Base-by-base conservation (phyloP, 495 filamentous ascomycete species). In the Chaetomium fimeti region DNA sequence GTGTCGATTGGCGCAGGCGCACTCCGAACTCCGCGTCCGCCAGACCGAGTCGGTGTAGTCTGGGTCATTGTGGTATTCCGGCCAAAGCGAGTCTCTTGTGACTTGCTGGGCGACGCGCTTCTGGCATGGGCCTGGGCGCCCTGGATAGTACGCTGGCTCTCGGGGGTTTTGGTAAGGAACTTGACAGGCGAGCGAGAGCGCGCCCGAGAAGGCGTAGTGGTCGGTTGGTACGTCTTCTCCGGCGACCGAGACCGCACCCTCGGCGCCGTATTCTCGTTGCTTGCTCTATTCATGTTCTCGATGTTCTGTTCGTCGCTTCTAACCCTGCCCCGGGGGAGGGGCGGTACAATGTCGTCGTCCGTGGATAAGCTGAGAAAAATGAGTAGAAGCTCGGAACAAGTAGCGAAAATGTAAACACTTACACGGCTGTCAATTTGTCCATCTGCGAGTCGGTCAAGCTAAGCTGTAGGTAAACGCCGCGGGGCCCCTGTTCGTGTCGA, bases 391-490 rank as follows among this genome's bases (percentile, higher is more conserved):
- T 6, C 2, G 0, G 0, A 6, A 0, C n/a, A 15, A 5, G n/a
- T 1, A 2, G 7, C 3, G 5, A 5, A 40, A 1, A 11, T 24
- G 29, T 24, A 36, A 36, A 36, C 32, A 57, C 71, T 65, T 65
- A 76, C 71, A 56, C 69, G 16, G 63, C 48, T 16, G 70, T 57
- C 13, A 73, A 51, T 22, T 48, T 58, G 18, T 72, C 65, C 68
- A 73, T 67, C 28, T 73, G 69, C 0, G 67, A 62, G 1, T 74
- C 71, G n/a, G 67, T 74, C 40, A 74, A 59, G 47, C 66, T 71
- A 16, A 76, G 57, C 20, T 68, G 66, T 12, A 74, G 25, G 22
- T 70, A 56, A 11, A 71, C 54, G 11, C 57, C 13, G 1, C 54
- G 61, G 51, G 29, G 25, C 0, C 22, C 38, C 9, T 58, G 36